Conservation (phyloP, 139 green algal genomes). For the Closterium sp. region DNA sequence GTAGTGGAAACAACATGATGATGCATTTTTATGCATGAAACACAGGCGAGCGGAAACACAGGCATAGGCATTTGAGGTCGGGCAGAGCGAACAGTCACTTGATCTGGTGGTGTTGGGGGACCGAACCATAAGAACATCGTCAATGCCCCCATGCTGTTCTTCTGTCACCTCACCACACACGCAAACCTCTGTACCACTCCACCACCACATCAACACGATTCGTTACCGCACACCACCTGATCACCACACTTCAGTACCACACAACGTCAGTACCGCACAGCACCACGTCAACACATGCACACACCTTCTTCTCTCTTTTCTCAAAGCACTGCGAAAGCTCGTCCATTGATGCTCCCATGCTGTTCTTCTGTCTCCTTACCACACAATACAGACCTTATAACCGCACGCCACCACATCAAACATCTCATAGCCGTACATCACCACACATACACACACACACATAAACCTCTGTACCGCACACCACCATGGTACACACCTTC, state of each 20-base stretch:
- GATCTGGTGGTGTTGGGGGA: neutral
- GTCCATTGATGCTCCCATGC: constrained; percentile 51
- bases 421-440: too few species aligned
- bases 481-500: constrained; percentile 63
- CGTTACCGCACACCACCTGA: too few species aligned
- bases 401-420: too few species aligned
- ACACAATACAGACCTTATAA: too few species aligned
- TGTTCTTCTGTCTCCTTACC: neutral
- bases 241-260: too few species aligned
- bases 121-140: neutral
- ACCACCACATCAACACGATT: neutral
- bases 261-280: neutral
- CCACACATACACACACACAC: neutral
- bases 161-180: neutral
- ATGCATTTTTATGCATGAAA: neutral
- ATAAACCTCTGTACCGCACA: neutral
- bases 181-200: neutral
- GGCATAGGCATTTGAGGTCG: too few species aligned
- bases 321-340: constrained; percentile 75
- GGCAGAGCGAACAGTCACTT: neutral
- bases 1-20: neutral
- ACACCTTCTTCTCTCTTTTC: constrained; percentile 84
- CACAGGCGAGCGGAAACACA: neutral
- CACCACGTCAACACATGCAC: neutral
- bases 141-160: neutral